Evolutionary conservation across 768 basidiomycete genomes (phyloP), one percentile per base, ranked within the genome.

Genomic region (Termitomyces sp.): DNA sequence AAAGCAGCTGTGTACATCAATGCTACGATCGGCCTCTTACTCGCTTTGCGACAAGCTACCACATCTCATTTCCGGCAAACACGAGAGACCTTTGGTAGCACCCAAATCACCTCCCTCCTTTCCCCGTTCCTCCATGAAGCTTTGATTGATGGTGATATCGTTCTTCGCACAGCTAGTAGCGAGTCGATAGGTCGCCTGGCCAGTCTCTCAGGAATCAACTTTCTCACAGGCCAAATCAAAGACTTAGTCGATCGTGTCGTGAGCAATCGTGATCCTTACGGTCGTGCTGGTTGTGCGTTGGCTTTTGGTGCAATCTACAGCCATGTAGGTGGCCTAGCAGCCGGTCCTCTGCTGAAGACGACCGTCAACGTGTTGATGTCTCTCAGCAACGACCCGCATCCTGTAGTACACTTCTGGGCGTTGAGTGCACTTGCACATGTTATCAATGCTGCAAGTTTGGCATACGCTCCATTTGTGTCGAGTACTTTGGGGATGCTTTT

Each of bases 341-440:
- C 95, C 7, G 94, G 94, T 0, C 93, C 97, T 0, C 81, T 98
- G 15, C 81, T 98, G 62, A 98, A 98, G 74, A 97, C 96, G 0
- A 94, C 96, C 0, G 91, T 96, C 63, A 95, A 97, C 69, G 88
- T 98, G 49, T 80, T 98, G 42, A 92, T 96, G 86, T 96, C 96
- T 0, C 83, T 99, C 20, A 87, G 90, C 72, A 95, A 92, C 63
- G 97, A 99, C 72, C 95, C 96, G 0, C 97, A 98, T 71, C 96
- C 97, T 0, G 83, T 94, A 37, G 97, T 98, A 6, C 96, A 98
- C 72, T 97, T 90, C 69, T 96, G 91, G 87, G 89, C 96, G 2
- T 77, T 98, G 63, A 87, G 84, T 52, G 91, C 97, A 1, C 79
- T 99, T 36, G 86, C 89, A 6, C 81, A 85, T 15, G 96, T 98